Conservation (phyloP, 2,329 filamentous ascomycete species). For the Clathrospora elynae region DNA sequence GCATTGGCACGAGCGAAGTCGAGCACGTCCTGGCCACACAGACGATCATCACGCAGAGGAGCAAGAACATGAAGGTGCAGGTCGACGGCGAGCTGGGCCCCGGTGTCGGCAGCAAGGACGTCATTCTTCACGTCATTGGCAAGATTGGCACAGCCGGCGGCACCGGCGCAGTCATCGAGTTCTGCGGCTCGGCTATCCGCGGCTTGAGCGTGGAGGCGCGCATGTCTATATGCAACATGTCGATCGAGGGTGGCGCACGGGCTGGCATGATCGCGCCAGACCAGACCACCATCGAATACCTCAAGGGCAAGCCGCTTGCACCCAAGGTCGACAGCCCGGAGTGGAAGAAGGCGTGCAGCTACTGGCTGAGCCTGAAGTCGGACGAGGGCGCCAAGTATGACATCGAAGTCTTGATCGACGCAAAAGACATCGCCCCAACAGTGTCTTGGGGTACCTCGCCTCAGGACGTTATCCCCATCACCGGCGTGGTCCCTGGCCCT, state of each 20-base stretch:
- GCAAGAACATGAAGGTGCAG: conserved; percentile 98
- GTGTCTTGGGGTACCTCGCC: conserved; percentile 97
- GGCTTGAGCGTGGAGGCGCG: conserved; percentile 91
- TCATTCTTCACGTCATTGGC: conserved; percentile 91
- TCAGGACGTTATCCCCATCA: conserved; percentile 95
- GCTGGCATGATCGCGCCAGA: conserved; percentile 98
- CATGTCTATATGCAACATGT: conserved; percentile 99
- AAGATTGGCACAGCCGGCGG: conserved; percentile 93
- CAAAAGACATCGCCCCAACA: conserved; percentile 90
- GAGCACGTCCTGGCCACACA: conserved; percentile 98
- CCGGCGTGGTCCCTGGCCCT: conserved; percentile 84
- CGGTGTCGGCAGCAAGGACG: conserved; percentile 94
- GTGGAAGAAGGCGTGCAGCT: conserved; percentile 85
- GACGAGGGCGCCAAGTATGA: conserved; percentile 91
- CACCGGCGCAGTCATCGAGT: conserved; percentile 94
- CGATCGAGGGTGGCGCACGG: conserved; percentile 92
- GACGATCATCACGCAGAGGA: conserved; percentile 89
- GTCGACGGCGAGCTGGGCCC: conserved; percentile 88
- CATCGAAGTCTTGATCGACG: conserved; percentile 84
- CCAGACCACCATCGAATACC: conserved; percentile 90
- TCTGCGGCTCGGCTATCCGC: conserved; percentile 92
- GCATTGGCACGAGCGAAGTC: conserved; percentile 97
- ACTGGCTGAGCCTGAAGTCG: conserved; percentile 86
- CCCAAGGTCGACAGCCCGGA: conserved; percentile 82
- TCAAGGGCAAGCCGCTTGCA: conserved; percentile 87